Evolutionary conservation across 345 rosid species (phyloP), one percentile per base, ranked within the genome.

Genomic region (Citrus cavaleriei): DNA sequence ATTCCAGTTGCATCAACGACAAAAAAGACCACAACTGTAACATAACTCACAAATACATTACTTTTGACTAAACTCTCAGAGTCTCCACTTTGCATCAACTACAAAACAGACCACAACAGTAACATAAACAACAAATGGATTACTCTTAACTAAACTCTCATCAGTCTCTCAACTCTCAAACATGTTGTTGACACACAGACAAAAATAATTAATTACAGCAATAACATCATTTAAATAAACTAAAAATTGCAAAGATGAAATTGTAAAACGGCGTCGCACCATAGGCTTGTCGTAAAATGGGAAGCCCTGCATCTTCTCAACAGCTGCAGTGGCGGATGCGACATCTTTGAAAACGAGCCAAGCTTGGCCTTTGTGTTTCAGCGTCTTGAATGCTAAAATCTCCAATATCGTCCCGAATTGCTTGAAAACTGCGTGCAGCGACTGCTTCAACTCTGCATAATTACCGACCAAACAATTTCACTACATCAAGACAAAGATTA

Each of bases 341-440:
- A 86, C 88, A 63, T 94, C 91, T 80, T 94, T 95, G 69, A 97
- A 97, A 46, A 97, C 86, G 25, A 97, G 91, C 99, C 99, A 97
- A 86, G 98, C 98, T 87, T 97, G 99, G 6, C 99, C 99, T 84
- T 97, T 93, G 82, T 94, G 99, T 83, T 97, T 97, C 87, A 97
- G 76, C 32, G 98, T 97, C 93, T 93, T 94, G 88, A 93, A 97
- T 13, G 98, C 98, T 81, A 90, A 70, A 28, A 97, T 92, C 76
- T 94, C 99, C 86, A 97, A 6, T 76, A 97, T 94, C 93, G 93
- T 91, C 74, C 99, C 99, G 63, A 93, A 94, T 72, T 93, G 95
- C 35, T 98, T 87, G 87, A 97, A 94, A 81, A 97, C 98, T 2
- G 95, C 95, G 80, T 86, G 88, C 83, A 97, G 83, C 68, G 98